Evolutionary conservation across 2,329 filamentous ascomycete genomes (phyloP).

Genomic region (Biscogniauxia marginata): DNA sequence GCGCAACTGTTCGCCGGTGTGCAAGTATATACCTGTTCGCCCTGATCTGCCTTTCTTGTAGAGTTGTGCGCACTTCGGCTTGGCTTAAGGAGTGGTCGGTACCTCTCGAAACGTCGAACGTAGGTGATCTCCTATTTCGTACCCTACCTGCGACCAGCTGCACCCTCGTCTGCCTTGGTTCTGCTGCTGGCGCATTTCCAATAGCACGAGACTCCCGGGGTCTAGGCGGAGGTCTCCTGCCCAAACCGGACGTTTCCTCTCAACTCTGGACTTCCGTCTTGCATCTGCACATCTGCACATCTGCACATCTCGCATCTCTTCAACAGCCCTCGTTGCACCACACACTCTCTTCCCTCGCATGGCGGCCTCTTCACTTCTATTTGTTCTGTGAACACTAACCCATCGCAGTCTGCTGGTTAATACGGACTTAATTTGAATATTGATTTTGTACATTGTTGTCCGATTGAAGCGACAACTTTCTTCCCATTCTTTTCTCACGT

Average conservation of each 20-base stretch:
- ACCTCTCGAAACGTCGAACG: slow-evolving; percentile 42
- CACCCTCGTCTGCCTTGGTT: slow-evolving; percentile 17
- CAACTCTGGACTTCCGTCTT: not conserved
- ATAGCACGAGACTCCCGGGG: slow-evolving; percentile 11
- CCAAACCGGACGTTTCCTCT: slow-evolving; percentile 2
- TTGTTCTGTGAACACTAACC: not conserved
- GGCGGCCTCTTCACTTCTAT: not conserved
- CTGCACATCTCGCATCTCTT: not conserved
- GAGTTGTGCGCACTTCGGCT: not conserved
- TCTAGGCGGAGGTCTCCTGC: slow-evolving; percentile 9
- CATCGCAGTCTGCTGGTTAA: not conserved
- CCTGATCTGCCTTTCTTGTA: not conserved
- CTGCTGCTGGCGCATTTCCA: slow-evolving; percentile 26
- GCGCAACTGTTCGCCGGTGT: slow-evolving; percentile 2
- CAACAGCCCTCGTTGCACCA: not conserved
- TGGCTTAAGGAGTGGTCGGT: slow-evolving; percentile 28
- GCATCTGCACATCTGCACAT: not conserved
- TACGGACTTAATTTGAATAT: slow-evolving; percentile 11
- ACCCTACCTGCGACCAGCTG: slow-evolving; percentile 33
- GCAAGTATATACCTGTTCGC: not conserved
- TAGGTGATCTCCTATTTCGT: slow-evolving; percentile 38
- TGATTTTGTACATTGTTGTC: slow-evolving; percentile 9
- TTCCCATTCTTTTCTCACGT: slow-evolving; percentile 19
- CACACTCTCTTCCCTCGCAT: not conserved
- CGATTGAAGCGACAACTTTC: slow-evolving; percentile 1